Conservation (phyloP, 108 stramenopile genomes). For the Nannochloropsis oceanica region DNA sequence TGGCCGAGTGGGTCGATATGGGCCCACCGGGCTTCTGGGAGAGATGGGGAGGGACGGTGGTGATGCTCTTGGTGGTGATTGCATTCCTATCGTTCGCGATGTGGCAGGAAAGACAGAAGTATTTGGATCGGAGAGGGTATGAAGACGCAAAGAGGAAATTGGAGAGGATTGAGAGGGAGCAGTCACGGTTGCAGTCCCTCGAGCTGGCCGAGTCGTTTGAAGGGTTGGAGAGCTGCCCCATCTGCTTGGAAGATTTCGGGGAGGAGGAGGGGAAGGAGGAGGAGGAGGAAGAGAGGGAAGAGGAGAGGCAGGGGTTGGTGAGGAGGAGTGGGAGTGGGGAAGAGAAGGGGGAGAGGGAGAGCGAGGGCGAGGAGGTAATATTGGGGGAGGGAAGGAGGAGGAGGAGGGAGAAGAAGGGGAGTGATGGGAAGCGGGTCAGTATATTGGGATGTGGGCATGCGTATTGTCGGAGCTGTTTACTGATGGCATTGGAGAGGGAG, state of each 20-base stretch:
- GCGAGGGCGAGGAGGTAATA: not conserved
- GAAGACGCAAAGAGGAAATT: not conserved
- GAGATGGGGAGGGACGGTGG: not conserved
- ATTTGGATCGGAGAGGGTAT: not conserved
- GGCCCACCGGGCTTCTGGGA: not conserved
- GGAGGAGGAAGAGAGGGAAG: not conserved
- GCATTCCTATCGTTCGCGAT: not conserved
- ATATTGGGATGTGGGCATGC: not conserved
- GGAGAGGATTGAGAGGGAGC: not conserved
- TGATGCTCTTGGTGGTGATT: not conserved
- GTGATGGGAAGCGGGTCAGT: not conserved
- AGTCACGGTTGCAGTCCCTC: not conserved
- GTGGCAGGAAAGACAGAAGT: not conserved
- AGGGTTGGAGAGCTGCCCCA: not conserved
- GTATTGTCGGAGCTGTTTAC: not conserved
- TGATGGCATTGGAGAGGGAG: not conserved
- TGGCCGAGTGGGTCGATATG: not conserved
- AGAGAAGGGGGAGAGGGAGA: not conserved
- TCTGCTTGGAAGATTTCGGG: not conserved
- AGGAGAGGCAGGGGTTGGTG: not conserved
- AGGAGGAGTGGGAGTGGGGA: not conserved
- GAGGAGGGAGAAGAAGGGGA: not conserved
- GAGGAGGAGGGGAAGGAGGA: too few relatives aligned
- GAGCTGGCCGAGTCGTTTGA: not conserved
- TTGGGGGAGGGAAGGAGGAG: not conserved